Evolutionary conservation across 225 moss, liverwort and hornwort genomes (phyloP).

Genomic region (Pseudoscleropodium purum): DNA sequence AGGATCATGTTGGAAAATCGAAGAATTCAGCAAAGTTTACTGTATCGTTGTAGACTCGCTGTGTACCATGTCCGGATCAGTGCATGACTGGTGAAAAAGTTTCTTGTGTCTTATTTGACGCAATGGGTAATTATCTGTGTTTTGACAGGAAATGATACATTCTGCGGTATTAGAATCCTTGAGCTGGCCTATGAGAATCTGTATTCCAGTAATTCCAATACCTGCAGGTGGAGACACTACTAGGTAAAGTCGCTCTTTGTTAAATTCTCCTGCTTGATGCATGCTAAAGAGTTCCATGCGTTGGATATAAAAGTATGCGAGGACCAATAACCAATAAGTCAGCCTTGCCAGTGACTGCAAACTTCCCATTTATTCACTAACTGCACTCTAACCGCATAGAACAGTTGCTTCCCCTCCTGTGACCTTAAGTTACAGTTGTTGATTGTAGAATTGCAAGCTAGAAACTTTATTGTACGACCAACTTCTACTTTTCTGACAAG

Average conservation of each 20-base stretch:
- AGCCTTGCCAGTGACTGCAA: neutral
- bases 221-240: constrained; percentile 45
- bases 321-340: neutral
- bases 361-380: neutral
- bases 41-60: neutral
- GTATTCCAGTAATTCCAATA: constrained; percentile 57
- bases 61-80: neutral
- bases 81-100: neutral
- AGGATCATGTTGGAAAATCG: neutral
- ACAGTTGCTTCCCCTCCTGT: neutral
- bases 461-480: neutral
- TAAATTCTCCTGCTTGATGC: neutral
- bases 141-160: constrained; percentile 72
- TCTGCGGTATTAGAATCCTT: constrained; percentile 70
- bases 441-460: neutral
- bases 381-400: neutral
- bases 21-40: neutral
- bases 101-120: neutral
- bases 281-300: neutral
- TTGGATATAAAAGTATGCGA: neutral
- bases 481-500: neutral
- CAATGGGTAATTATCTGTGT: neutral
- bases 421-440: neutral
- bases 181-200: constrained; percentile 95
- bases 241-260: constrained; percentile 24